Evolutionary conservation across 129 eudicot genomes (phyloP).

Genomic region (Heracleum sosnowskyi): DNA sequence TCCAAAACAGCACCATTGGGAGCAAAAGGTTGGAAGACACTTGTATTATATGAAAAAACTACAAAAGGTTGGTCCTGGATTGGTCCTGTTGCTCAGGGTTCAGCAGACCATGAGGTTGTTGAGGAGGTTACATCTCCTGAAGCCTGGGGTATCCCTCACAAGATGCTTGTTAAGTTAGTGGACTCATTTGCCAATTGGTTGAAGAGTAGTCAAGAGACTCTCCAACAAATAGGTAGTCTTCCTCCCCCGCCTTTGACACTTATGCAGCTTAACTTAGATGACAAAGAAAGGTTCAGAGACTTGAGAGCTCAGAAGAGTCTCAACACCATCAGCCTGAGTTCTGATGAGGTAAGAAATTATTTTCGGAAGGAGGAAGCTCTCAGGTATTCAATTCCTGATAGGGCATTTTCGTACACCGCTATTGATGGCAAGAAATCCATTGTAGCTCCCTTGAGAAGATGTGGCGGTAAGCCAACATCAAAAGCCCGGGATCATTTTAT

Average conservation of each 20-base stretch:
- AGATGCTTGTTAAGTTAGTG: conserved; percentile 88
- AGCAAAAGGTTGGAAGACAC: conserved; percentile 95
- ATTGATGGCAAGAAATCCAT: conserved; percentile 86
- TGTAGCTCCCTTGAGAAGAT: conserved; percentile 89
- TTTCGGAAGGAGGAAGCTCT: conserved; percentile 83
- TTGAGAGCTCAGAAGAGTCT: conserved; percentile 75
- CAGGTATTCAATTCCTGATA: conserved; percentile 82
- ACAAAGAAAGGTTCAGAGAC: conserved; percentile 89
- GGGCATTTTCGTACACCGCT: conserved; percentile 87
- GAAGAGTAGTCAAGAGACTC: conserved; percentile 90
- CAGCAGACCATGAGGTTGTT: conserved; percentile 44
- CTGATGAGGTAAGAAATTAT: conserved; percentile 78
- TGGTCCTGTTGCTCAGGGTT: conserved; percentile 50
- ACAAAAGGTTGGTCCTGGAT: conserved; percentile 84
- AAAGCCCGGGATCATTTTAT: conserved; percentile 96
- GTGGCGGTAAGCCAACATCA: conserved; percentile 98
- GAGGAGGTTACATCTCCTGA: conserved; percentile 94
- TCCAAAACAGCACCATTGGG: conserved; percentile 82
- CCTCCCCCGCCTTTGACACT: conserved; percentile 74
- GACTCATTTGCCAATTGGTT: conserved; percentile 97
- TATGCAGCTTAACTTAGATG: conserved; percentile 69
- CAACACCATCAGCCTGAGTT: conserved; percentile 71
- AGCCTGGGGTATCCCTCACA: conserved; percentile 89
- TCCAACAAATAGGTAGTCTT: conserved; percentile 87
- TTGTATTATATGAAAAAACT: conserved; percentile 57